Conservation (phyloP, 768 basidiomycete genomes). For the Hysterangium stoloniferum region DNA sequence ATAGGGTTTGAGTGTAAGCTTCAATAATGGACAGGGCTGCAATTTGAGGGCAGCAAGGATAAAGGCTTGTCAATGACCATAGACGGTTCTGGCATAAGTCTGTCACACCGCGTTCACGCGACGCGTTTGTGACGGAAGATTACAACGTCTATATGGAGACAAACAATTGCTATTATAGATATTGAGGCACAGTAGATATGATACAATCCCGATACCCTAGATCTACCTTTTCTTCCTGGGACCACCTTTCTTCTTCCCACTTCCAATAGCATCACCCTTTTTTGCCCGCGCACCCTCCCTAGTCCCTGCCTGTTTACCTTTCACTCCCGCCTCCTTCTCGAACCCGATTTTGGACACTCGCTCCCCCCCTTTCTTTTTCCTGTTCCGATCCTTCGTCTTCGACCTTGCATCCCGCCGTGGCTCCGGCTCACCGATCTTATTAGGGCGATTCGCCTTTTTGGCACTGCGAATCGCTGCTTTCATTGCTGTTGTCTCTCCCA, state of each 20-base stretch:
- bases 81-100: no score
- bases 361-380: conserved; percentile 26
- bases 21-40: no score
- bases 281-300: conserved; percentile 61
- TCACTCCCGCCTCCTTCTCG: conserved; percentile 43
- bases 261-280: conserved; percentile 49
- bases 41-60: no score
- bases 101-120: no score
- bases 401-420: conserved; percentile 12
- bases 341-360: conserved; percentile 15
- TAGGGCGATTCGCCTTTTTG: conserved; percentile 68
- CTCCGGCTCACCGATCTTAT: conserved; percentile 62
- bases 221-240: conserved; percentile 6
- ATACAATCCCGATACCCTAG: neutral
- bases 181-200: no score
- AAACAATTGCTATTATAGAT: no score
- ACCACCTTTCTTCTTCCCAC: conserved; percentile 36
- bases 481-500: conserved; percentile 44
- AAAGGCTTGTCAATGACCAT: no score
- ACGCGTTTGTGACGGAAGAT: no score
- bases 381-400: conserved; percentile 18
- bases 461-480: conserved; percentile 78
- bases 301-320: conserved; percentile 38
- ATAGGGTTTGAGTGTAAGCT: no score
- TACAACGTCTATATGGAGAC: no score